Percentiles rank a stretch among this genome's conserved stretches.
Conservation (phyloP, 2,329 filamentous ascomycete species). For the Claviceps sp. region DNA sequence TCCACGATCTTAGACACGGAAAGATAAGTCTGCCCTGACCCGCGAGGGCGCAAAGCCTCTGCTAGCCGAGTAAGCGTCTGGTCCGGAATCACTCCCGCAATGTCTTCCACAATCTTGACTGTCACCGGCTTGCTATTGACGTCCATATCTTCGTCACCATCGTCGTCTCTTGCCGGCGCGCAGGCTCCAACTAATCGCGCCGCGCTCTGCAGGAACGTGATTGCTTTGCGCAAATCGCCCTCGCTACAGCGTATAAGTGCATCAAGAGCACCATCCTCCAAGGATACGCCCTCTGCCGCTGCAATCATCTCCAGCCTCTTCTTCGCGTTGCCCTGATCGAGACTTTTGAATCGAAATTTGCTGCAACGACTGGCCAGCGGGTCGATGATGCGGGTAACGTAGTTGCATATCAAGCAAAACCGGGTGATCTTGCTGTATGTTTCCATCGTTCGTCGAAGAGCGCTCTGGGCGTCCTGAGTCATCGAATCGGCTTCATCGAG, state of each 20-base stretch:
- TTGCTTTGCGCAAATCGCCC: constrained; percentile 89
- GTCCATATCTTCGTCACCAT: constrained; percentile 50
- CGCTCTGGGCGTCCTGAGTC: constrained; percentile 95
- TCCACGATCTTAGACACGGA: constrained; percentile 68
- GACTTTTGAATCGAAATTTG: constrained; percentile 95
- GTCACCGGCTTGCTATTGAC: constrained; percentile 51
- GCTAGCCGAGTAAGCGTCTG: constrained; percentile 57
- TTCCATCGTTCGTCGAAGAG: constrained; percentile 92
- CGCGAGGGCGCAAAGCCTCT: constrained; percentile 61
- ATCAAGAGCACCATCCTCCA: constrained; percentile 71
- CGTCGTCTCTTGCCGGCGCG: constrained; percentile 30
- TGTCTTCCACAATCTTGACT: constrained; percentile 75
- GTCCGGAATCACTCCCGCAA: constrained; percentile 84
- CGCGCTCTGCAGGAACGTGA: constrained; percentile 93
- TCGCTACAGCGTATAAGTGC: constrained; percentile 79
- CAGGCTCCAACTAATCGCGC: constrained; percentile 69
- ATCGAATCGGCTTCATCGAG: constrained; percentile 97
- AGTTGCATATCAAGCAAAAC: constrained; percentile 97
- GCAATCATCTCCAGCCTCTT: constrained; percentile 75
- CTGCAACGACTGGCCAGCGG: constrained; percentile 84
- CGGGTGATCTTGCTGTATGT: constrained; percentile 92
- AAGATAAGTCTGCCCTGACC: constrained; percentile 52
- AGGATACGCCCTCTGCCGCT: constrained; percentile 55
- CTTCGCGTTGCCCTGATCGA: constrained; percentile 76
- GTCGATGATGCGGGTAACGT: constrained; percentile 95